phyloP scores from a whole-genome alignment of 768 basidiomycete species.

The Agaricus sinodeliciosus region DNA sequence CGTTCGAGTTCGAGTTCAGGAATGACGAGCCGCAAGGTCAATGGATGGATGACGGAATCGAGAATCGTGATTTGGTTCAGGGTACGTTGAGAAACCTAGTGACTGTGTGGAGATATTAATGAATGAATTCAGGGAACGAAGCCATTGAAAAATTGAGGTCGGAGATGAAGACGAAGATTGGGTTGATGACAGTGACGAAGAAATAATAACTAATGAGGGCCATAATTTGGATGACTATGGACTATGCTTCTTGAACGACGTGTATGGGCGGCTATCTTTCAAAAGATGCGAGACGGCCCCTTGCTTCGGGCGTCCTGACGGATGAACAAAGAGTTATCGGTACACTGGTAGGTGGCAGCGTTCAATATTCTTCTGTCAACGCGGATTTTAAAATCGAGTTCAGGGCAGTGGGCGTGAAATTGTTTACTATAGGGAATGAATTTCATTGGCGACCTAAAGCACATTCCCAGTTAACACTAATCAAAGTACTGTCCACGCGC shows the following conservation, averaged over 20 bases:
- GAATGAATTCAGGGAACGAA: not conserved
- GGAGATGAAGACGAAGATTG: not conserved
- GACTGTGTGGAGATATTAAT: no score
- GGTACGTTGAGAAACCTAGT: no score
- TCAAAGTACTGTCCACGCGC: no score
- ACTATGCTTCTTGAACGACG: slow-evolving; percentile 9
- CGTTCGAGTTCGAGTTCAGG: not conserved
- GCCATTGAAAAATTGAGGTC: not conserved
- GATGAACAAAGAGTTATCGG: slow-evolving; percentile 37
- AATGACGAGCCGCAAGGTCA: not conserved
- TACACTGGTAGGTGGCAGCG: slow-evolving; percentile 20
- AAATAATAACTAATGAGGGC: not conserved
- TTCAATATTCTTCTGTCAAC: not conserved
- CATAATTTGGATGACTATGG: slow-evolving; percentile 3
- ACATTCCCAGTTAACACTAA: no score
- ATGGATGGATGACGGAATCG: not conserved
- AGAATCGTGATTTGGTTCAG: no score
- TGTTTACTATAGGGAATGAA: not conserved
- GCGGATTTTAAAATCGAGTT: no score
- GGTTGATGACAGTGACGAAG: not conserved
- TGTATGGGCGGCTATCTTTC: slow-evolving; percentile 20
- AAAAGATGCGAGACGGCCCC: slow-evolving; percentile 12
- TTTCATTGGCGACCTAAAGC: no score
- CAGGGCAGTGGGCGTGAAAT: not conserved
- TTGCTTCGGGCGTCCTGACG: slow-evolving; percentile 24